Base-by-base conservation (phyloP, 345 rosid species). In the rapeseed (Brassica napus) region DNA sequence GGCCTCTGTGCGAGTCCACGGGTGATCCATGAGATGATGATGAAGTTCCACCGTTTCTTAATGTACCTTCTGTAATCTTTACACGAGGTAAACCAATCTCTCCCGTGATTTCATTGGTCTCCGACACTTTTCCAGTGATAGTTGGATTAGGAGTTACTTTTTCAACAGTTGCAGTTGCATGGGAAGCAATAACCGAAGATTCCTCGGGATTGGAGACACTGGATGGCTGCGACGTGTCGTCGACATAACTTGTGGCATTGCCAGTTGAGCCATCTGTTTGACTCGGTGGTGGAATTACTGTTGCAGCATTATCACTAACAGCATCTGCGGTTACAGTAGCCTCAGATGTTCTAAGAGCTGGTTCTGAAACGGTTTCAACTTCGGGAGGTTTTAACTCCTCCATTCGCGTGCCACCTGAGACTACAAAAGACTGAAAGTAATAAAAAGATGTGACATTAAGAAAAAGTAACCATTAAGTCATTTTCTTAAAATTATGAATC, bases 281-380 rank as follows among this genome's bases (percentile, higher is more conserved):
- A 49, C 57, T 49, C 1, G 18, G 8, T 49, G 18, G 57, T 49
- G 21, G 57, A n/a, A n/a, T 5, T 1, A 49, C 57, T 14, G 18
- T n/a, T 49, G 57, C 57, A n/a, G 57, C 57, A 49, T n/a, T n/a
- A 49, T 49, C 55, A 49, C 55, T 49, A 49, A 49, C 55, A 49
- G n/a, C 55, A 49, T 49, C 55, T 49, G 55, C 18, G 7, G 18
- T 49, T 4, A 49, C 55, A 49, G 55, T 49, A 49, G 55, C 16
- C 18, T 49, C 57, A 1, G 57, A 49, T 49, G 57, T 18, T 49
- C 14, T 42, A 42, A 2, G 1, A 49, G 55, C 55, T 49, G 55
- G 6, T 14, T 65, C 83, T 49, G 52, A 39, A 80, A 73, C 68
- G 57, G 82, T 74, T 15, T 49, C 57, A 5, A 49, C 57, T 49